Conservation (phyloP, 2,329 filamentous ascomycete genomes). For the Penicillium sp. region DNA sequence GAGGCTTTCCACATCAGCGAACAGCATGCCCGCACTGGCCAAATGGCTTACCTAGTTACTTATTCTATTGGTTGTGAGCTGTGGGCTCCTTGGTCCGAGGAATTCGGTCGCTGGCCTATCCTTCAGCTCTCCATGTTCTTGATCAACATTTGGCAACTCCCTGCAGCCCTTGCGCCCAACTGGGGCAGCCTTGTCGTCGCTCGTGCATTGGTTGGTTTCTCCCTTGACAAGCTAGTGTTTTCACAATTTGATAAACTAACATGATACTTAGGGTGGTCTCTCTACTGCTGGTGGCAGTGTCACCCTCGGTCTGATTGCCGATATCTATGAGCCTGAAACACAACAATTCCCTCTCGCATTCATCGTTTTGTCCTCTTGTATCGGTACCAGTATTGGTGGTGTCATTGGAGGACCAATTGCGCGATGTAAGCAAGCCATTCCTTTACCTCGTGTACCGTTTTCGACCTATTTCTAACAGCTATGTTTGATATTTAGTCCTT, state of each 20-base stretch:
- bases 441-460: background rate
- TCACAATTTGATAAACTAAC: background rate
- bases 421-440: constrained; percentile 11
- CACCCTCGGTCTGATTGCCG: constrained; percentile 58
- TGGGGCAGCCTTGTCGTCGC: constrained; percentile 64
- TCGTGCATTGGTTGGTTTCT: constrained; percentile 49
- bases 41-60: constrained; percentile 69
- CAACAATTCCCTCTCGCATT: constrained; percentile 56
- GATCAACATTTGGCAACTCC: constrained; percentile 71
- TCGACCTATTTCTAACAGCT: background rate
- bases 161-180: constrained; percentile 66
- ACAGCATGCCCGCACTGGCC: constrained; percentile 65
- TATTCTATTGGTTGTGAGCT: constrained; percentile 81
- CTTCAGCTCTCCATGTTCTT: constrained; percentile 68
- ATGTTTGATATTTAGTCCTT: constrained; percentile 20
- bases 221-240: background rate
- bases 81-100: constrained; percentile 81
- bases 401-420: constrained; percentile 51
- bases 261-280: constrained; percentile 43
- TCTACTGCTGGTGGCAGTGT: constrained; percentile 59
- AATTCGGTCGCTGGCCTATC: constrained; percentile 70
- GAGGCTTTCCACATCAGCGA: constrained; percentile 63
- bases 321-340: constrained; percentile 52
- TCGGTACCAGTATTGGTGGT: constrained; percentile 50
- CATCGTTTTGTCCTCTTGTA: constrained; percentile 52